Evolutionary conservation across 768 basidiomycete species (phyloP).

Genomic region (Trametes punicea): DNA sequence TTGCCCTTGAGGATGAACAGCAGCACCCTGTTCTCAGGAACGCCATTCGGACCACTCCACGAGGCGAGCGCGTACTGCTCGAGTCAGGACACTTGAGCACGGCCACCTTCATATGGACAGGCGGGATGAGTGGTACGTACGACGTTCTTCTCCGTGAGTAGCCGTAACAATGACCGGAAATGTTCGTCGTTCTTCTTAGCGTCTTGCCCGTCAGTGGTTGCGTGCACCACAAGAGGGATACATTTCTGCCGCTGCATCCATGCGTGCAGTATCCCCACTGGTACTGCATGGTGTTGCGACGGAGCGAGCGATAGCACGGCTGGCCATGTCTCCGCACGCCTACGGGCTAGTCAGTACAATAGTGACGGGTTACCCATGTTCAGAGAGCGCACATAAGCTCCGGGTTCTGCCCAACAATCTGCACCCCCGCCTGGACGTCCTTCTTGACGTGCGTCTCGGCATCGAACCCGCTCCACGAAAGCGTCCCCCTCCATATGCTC

Average conservation of each 20-base stretch:
- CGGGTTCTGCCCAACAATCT: conserved; percentile 26
- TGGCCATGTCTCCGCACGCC: conserved; percentile 56
- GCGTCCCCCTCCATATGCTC: conserved; percentile 45
- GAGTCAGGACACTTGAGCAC: neutral
- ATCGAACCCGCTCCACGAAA: conserved; percentile 44
- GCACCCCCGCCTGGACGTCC: conserved; percentile 43
- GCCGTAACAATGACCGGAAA: conserved; percentile 39
- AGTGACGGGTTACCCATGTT: neutral
- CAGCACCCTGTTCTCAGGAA: conserved; percentile 43
- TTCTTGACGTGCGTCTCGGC: conserved; percentile 35
- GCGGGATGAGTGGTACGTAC: conserved; percentile 34
- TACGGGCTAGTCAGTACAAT: conserved; percentile 23
- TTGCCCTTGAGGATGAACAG: conserved; percentile 39
- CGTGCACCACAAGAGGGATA: conserved; percentile 38
- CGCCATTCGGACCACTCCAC: conserved; percentile 46
- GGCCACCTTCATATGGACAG: too few species aligned
- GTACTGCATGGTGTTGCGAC: conserved; percentile 39
- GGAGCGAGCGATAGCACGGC: conserved; percentile 38
- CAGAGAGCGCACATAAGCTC: conserved; percentile 34
- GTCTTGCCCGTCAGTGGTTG: conserved; percentile 34
- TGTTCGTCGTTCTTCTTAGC: conserved; percentile 40
- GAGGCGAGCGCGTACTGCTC: conserved; percentile 47
- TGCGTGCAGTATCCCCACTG: conserved; percentile 36
- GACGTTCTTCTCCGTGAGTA: conserved; percentile 41
- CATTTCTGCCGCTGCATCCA: conserved; percentile 44